Percentiles rank a stretch among this genome's conserved stretches.
These are phyloP conservation scores for Phlegmacium glaucopus DNA, from an alignment of 768 basidiomycete species.

Conservation along the genomic window DNA sequence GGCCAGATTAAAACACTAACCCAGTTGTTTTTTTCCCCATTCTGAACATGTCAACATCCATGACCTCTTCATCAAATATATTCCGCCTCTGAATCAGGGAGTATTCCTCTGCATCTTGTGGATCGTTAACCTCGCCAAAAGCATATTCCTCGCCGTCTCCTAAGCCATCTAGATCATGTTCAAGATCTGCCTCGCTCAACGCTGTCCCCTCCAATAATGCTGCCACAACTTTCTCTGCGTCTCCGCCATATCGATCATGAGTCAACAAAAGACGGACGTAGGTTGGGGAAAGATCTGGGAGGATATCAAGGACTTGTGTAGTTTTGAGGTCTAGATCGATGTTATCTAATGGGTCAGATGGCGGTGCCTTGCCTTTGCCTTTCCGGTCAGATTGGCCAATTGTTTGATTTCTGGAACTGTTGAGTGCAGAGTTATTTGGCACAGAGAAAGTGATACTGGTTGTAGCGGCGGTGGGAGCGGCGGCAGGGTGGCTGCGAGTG, in stretches of 20 bases:
- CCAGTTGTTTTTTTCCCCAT: slow-evolving; percentile 57
- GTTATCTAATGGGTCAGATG: slow-evolving; percentile 21
- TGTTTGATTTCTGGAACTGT: neutral
- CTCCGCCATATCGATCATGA: slow-evolving; percentile 47
- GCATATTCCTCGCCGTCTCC: neutral
- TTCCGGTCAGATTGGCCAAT: neutral
- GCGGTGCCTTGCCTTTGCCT: slow-evolving; percentile 37
- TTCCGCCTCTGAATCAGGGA: slow-evolving; percentile 54
- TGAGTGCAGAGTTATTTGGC: neutral
- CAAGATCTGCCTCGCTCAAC: slow-evolving; percentile 32
- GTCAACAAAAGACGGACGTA: slow-evolving; percentile 60
- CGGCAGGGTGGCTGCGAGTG: slow-evolving; percentile 9
- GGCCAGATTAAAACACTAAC: slow-evolving; percentile 29
- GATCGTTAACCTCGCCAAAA: too few relatives aligned
- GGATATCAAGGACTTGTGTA: slow-evolving; percentile 71
- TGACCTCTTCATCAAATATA: slow-evolving; percentile 67
- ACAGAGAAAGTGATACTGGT: neutral
- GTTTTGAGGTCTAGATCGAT: slow-evolving; percentile 54
- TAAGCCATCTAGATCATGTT: slow-evolving; percentile 3
- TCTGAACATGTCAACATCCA: slow-evolving; percentile 59
- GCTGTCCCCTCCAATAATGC: slow-evolving; percentile 77
- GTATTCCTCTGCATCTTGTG: slow-evolving; percentile 7
- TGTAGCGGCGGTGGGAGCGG: neutral
- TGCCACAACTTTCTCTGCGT: slow-evolving; percentile 60
- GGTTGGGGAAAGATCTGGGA: slow-evolving; percentile 54